Evolutionary conservation across 768 basidiomycete species (phyloP).

Genomic region (Termitomyces sp.): DNA sequence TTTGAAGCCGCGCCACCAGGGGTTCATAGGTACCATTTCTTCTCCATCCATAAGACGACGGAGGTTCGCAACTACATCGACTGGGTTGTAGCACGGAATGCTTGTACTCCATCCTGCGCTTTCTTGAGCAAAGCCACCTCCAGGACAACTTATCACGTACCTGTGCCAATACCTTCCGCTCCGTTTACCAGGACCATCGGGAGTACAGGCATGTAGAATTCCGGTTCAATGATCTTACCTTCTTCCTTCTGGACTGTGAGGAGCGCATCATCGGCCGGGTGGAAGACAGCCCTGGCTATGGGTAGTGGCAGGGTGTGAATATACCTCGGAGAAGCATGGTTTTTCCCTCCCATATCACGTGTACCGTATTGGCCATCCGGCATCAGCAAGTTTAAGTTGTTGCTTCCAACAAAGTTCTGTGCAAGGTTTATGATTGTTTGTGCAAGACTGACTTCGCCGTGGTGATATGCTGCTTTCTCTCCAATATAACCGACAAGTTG

Average conservation of each 20-base stretch:
- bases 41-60: conserved; percentile 82
- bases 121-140: neutral
- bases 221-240: conserved; percentile 81
- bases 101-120: conserved; percentile 86
- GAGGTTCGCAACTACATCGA: conserved; percentile 84
- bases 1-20: conserved; percentile 97
- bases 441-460: conserved; percentile 85
- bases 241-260: conserved; percentile 85
- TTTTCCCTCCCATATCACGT: conserved; percentile 89
- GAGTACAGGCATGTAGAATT: conserved; percentile 87
- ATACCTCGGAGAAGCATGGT: conserved; percentile 95
- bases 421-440: conserved; percentile 91
- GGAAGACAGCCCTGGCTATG: conserved; percentile 73
- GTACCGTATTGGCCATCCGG: conserved; percentile 97
- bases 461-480: conserved; percentile 94
- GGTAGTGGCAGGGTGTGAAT: conserved; percentile 80
- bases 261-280: conserved; percentile 81
- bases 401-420: conserved; percentile 91
- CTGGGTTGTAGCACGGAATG: conserved; percentile 89
- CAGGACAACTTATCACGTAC: conserved; percentile 30
- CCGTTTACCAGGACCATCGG: conserved; percentile 92
- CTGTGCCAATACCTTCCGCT: conserved; percentile 96
- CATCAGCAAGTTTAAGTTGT: conserved; percentile 84
- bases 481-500: conserved; percentile 95
- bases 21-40: conserved; percentile 79